A percentile compares a stretch with the other conserved stretches of the same genome.
These are phyloP conservation scores for Aegilops sharonensis DNA, from an alignment of 176 grass and related monocot genomes.

Conservation along the genomic window DNA sequence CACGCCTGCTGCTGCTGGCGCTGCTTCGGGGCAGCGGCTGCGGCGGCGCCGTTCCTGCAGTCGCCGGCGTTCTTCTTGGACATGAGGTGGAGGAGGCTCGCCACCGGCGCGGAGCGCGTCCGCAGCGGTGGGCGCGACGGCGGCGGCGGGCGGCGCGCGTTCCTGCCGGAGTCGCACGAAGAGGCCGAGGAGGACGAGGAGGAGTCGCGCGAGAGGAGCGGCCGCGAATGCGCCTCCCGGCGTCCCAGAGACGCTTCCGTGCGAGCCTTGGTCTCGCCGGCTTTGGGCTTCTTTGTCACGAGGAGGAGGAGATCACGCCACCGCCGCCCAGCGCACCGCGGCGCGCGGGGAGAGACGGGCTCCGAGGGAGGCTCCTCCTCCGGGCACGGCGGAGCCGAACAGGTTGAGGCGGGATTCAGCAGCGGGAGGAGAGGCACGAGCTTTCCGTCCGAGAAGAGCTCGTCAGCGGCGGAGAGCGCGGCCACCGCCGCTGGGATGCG, in stretches of 20 bases:
- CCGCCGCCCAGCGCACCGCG: slow-evolving; percentile 49
- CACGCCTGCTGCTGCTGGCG: slow-evolving; percentile 13
- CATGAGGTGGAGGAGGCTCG: slow-evolving; percentile 47
- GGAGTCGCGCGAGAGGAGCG: slow-evolving; percentile 49
- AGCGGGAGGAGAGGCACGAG: slow-evolving; percentile 48
- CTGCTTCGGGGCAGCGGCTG: neutral
- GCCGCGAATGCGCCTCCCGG: slow-evolving; percentile 20
- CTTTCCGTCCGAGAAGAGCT: slow-evolving; percentile 67
- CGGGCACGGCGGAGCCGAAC: neutral
- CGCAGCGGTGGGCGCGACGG: slow-evolving; percentile 31
- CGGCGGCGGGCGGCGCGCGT: slow-evolving; percentile 6
- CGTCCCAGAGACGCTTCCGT: neutral
- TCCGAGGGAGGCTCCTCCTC: slow-evolving; percentile 19
- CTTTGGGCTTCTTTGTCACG: slow-evolving; percentile 30
- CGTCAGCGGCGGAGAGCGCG: slow-evolving; percentile 59
- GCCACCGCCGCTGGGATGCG: slow-evolving; percentile 39
- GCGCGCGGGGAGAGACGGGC: slow-evolving; percentile 48
- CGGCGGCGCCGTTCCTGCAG: slow-evolving; percentile 4
- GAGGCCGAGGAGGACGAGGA: slow-evolving; percentile 46
- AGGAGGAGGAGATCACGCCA: slow-evolving; percentile 57
- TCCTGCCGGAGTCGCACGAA: slow-evolving; percentile 38
- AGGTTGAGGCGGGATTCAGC: neutral
- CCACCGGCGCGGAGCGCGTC: slow-evolving; percentile 38
- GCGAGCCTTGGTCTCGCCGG: neutral
- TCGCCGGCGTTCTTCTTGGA: slow-evolving; percentile 3